These are phyloP conservation scores for Lepidium sativum DNA, from an alignment of 345 rosid species.

Conservation along the genomic window DNA sequence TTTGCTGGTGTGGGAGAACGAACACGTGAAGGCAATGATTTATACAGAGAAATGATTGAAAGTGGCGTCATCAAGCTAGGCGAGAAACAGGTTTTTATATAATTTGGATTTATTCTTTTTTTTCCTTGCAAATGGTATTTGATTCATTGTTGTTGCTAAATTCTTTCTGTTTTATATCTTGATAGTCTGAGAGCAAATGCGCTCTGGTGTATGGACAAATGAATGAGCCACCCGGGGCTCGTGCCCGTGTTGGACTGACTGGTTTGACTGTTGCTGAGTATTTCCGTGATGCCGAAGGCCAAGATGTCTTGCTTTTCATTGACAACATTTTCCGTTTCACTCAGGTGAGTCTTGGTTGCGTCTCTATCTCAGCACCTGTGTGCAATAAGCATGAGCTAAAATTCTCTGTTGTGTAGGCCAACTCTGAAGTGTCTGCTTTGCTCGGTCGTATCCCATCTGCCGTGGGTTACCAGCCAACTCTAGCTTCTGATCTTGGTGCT, in stretches of 20 bases:
- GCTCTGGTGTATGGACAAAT: conserved; percentile 99
- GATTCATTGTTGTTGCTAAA: background rate
- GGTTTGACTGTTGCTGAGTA: conserved; percentile 97
- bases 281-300: conserved; percentile 99
- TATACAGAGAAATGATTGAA: conserved; percentile 98
- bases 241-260: conserved; percentile 99
- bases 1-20: conserved; percentile 99
- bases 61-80: conserved; percentile 99
- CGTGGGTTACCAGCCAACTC: conserved; percentile 98
- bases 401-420: conserved; percentile 52
- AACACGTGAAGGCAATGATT: conserved; percentile 97
- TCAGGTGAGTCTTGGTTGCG: conserved; percentile 42
- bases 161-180: background rate
- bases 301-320: conserved; percentile 95
- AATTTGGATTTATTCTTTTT: background rate
- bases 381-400: background rate
- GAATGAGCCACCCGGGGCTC: conserved; percentile 99
- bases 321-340: conserved; percentile 98
- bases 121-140: background rate
- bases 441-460: conserved; percentile 99
- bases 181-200: conserved; percentile 88
- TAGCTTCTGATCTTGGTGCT: conserved; percentile 98
- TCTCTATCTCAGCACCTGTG: background rate
- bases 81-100: conserved; percentile 67
- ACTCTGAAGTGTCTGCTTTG: conserved; percentile 98